phyloP scores from a whole-genome alignment of 2,329 filamentous ascomycete genomes.

The Mycocentrospora acerina region DNA sequence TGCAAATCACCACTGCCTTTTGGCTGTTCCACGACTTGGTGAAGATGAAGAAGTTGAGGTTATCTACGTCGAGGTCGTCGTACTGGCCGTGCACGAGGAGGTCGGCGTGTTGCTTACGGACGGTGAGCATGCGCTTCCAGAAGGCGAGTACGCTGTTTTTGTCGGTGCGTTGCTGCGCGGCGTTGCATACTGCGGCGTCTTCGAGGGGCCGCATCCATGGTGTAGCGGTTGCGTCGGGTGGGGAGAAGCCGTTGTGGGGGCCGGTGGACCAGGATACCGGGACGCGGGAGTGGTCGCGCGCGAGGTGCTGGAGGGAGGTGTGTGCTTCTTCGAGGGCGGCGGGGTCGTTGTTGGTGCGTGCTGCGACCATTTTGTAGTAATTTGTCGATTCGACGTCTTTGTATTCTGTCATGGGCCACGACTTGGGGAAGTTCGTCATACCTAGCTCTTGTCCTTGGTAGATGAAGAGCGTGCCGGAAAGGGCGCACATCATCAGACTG shows the following conservation, averaged over 20 bases:
- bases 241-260: slow-evolving; percentile 61
- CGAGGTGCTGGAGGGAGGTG: slow-evolving; percentile 59
- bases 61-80: slow-evolving; percentile 52
- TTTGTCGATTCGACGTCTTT: slow-evolving; percentile 58
- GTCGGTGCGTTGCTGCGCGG: slow-evolving; percentile 51
- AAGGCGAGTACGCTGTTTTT: slow-evolving; percentile 58
- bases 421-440: slow-evolving; percentile 51
- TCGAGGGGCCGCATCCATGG: slow-evolving; percentile 65
- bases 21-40: slow-evolving; percentile 33
- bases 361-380: slow-evolving; percentile 46
- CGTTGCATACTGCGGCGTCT: slow-evolving; percentile 58
- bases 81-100: slow-evolving; percentile 65
- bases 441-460: slow-evolving; percentile 56
- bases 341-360: slow-evolving; percentile 28
- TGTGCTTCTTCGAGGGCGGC: slow-evolving; percentile 50
- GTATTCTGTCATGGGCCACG: slow-evolving; percentile 50
- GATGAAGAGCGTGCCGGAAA: slow-evolving; percentile 54
- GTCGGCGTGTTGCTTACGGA: slow-evolving; percentile 59
- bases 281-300: slow-evolving; percentile 66
- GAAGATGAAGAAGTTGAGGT: slow-evolving; percentile 59
- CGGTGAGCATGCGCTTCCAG: slow-evolving; percentile 58
- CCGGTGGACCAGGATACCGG: slow-evolving; percentile 67
- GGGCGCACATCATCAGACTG: slow-evolving; percentile 50
- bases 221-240: slow-evolving; percentile 46
- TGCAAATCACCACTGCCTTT: slow-evolving; percentile 35